Base-by-base conservation (phyloP, 1,284 basidiomycete genomes). In the Malassezia brasiliensis region DNA sequence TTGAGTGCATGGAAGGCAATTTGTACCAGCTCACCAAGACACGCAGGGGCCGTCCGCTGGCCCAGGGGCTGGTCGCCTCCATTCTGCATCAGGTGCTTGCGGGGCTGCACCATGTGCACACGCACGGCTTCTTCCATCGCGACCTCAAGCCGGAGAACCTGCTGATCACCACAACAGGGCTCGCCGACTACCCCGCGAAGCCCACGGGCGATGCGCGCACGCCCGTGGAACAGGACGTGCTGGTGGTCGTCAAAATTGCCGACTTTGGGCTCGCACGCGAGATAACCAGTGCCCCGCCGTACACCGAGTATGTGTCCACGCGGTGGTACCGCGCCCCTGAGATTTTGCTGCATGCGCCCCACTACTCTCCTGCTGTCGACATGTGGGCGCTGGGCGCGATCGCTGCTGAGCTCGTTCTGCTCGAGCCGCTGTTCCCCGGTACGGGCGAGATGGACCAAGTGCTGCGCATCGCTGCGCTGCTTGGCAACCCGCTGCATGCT, bases 81-180 rank as follows among this genome's bases (percentile, higher is more conserved):
- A 91, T 96, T 69, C 94, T 96, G 76, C 83, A 83, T 55, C 94
- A 99, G 77, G 88, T 91, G 67, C 83, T 90, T 36, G 79, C 82
- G 11, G 94, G 94, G 32, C 81, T 99, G 35, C 80, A 90, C 69
- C 94, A 98, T 75, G 90, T 98, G 61, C 94, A 99, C 76, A 75
- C 79, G 15, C 80, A 85, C 46, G 93, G 93, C 54, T 99, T 94
- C 77, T 98, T 99, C 76, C 94, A 99, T 76, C 88, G 94, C 52
- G 94, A 99, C 77, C 93, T 98, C 89, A 99, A 99, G 77, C 94
- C 94, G 28, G 94, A 99, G 75, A 99, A 99, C 69, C 83, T 99
- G n/a, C 83, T 99, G 52, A 93, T 99, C 68, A 99, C 94, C n/a
- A 99, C 94, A 2, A 96, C 90, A 10, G 94, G 94, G 22, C 81